Conservation (phyloP, 768 basidiomycete species). For the Tephrocybe sp. region DNA sequence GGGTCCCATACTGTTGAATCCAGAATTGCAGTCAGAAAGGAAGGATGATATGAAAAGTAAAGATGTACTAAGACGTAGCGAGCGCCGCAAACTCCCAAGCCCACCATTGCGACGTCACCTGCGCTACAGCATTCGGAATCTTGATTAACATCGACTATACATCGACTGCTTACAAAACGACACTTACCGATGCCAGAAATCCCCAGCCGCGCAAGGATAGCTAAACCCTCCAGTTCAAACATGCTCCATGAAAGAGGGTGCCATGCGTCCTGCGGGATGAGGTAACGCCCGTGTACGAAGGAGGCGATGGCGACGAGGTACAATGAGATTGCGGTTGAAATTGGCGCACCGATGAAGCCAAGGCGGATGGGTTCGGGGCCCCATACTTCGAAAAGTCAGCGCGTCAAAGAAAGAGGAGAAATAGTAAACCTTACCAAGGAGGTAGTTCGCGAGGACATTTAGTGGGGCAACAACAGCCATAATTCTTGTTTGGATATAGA, state of each 20-base stretch:
- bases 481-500: no score
- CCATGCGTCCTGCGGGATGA: conserved; percentile 74
- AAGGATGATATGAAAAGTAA: no score
- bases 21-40: no score
- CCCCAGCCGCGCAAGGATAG: conserved; percentile 71
- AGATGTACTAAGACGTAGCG: conserved; percentile 48
- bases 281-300: conserved; percentile 60
- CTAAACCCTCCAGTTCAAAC: conserved; percentile 66
- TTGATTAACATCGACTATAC: background rate
- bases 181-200: conserved; percentile 70
- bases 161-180: no score
- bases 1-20: no score
- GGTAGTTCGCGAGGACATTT: no score
- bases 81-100: conserved; percentile 84
- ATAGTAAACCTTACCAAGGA: background rate
- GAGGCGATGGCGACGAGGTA: conserved; percentile 69
- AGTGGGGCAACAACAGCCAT: no score
- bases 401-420: background rate
- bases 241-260: conserved; percentile 63
- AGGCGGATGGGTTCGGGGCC: conserved; percentile 74
- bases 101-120: conserved; percentile 94
- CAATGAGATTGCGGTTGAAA: conserved; percentile 84
- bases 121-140: conserved; percentile 37
- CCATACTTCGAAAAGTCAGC: no score
- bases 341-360: conserved; percentile 89